Evolutionary conservation across 345 rosid species (phyloP).

Genomic region (Carallia brachiata): DNA sequence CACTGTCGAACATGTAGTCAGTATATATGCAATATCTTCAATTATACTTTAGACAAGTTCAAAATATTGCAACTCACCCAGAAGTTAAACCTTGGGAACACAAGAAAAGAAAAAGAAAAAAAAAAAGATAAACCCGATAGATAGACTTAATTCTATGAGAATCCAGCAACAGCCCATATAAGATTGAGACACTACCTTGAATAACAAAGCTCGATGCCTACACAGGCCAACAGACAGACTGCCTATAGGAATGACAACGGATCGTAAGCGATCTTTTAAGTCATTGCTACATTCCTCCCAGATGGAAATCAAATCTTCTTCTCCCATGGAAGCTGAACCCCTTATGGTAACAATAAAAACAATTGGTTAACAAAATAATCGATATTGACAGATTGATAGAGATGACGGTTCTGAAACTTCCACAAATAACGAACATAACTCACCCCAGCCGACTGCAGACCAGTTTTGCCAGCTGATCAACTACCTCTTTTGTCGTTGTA

Average conservation of each 20-base stretch:
- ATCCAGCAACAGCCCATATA: neutral
- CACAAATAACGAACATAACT: constrained; percentile 30
- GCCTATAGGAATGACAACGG: constrained; percentile 87
- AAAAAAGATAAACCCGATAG: neutral
- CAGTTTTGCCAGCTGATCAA: constrained; percentile 92
- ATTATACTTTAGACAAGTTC: neutral
- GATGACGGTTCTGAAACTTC: constrained; percentile 10
- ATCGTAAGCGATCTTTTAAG: constrained; percentile 79
- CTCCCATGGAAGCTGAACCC: constrained; percentile 63
- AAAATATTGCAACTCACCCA: neutral
- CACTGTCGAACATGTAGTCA: neutral
- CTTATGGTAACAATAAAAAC: constrained; percentile 42
- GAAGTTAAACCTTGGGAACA: neutral
- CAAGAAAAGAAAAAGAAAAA: neutral
- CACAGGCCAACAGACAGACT: constrained; percentile 90
- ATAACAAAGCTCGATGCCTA: constrained; percentile 91
- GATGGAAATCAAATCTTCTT: constrained; percentile 60
- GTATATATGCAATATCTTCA: neutral
- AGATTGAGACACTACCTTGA: constrained; percentile 52
- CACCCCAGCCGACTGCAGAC: constrained; percentile 93
- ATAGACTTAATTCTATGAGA: neutral
- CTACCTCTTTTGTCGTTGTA: constrained; percentile 80
- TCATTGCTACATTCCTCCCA: constrained; percentile 84
- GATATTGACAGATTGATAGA: neutral
- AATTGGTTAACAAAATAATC: constrained; percentile 25